These are phyloP conservation scores for Beauveria asiatica DNA, from an alignment of 2,329 filamentous ascomycete genomes.

Conservation along the genomic window DNA sequence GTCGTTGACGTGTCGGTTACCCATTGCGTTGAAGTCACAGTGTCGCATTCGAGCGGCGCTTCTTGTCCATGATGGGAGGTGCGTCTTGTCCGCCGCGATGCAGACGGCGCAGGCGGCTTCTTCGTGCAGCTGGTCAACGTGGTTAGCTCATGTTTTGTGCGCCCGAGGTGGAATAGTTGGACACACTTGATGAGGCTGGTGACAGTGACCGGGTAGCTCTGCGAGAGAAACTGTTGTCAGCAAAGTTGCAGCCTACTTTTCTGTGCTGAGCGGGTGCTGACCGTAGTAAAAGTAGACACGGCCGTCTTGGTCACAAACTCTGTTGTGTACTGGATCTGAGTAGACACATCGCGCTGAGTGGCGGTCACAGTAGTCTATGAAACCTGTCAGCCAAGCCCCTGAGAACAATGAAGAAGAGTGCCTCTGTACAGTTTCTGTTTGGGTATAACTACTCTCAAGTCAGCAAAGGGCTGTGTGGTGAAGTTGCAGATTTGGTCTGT, in stretches of 20 bases:
- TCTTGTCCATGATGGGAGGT: neutral
- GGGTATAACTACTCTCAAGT: neutral
- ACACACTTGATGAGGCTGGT: slow-evolving; percentile 10
- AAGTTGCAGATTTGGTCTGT: neutral
- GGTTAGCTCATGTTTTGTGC: neutral
- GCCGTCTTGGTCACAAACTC: neutral
- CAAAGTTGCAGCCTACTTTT: neutral
- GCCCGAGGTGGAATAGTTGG: neutral
- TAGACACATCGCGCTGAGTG: slow-evolving; percentile 1
- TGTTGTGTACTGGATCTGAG: neutral
- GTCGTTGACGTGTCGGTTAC: neutral
- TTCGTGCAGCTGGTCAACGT: neutral
- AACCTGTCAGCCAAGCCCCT: too few relatives aligned
- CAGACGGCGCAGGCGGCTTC: neutral
- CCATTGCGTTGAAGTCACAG: neutral
- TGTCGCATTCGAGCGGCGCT: slow-evolving; percentile 3
- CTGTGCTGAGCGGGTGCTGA: neutral
- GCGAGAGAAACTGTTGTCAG: neutral
- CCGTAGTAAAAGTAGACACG: neutral
- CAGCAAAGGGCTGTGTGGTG: neutral
- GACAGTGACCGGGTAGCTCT: slow-evolving; percentile 13
- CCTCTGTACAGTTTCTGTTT: neutral
- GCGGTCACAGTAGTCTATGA: neutral
- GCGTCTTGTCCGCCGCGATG: neutral
- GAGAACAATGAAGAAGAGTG: too few relatives aligned